Percentiles rank a stretch among this genome's conserved stretches.
These are phyloP conservation scores for Pleurostoma richardsiae DNA, from an alignment of 2,329 filamentous ascomycete species.

Conservation along the genomic window DNA sequence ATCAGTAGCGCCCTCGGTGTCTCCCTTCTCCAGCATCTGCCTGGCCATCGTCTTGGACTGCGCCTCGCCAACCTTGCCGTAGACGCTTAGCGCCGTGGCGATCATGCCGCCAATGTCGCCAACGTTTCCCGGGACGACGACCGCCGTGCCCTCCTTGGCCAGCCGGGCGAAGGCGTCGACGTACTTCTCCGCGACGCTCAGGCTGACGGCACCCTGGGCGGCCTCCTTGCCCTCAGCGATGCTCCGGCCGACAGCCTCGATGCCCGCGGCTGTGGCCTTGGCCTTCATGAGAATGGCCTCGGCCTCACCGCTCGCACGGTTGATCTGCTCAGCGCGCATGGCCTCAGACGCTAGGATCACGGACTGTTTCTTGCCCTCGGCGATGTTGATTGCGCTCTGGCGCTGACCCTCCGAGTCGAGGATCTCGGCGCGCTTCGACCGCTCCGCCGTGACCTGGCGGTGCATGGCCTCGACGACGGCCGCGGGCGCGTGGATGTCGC, in stretches of 20 bases:
- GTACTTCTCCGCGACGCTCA: conserved; percentile 95
- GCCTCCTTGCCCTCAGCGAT: conserved; percentile 69
- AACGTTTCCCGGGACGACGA: conserved; percentile 94
- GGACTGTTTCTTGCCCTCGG: conserved; percentile 93
- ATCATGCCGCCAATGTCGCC: conserved; percentile 97
- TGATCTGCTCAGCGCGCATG: conserved; percentile 84
- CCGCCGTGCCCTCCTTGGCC: conserved; percentile 90
- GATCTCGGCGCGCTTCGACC: conserved; percentile 96
- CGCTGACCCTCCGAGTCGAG: conserved; percentile 95
- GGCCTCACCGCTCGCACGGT: conserved; percentile 85
- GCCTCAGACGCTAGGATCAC: conserved; percentile 96
- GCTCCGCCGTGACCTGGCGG: conserved; percentile 93
- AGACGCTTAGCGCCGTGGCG: conserved; percentile 89
- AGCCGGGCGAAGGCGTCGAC: conserved; percentile 86
- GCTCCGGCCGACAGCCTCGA: conserved; percentile 75
- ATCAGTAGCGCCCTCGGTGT: conserved; percentile 12
- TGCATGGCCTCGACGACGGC: conserved; percentile 98
- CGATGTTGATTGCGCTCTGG: conserved; percentile 97
- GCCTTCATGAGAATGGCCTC: conserved; percentile 89
- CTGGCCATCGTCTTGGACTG: conserved; percentile 66
- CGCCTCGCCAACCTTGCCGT: conserved; percentile 82
- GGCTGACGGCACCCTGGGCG: conserved; percentile 78
- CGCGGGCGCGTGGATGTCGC: conserved; percentile 93
- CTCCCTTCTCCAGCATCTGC: conserved; percentile 32
- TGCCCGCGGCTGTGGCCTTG: conserved; percentile 77